Conservation (phyloP, 495 filamentous ascomycete species). For the Penicillium argentinense region DNA sequence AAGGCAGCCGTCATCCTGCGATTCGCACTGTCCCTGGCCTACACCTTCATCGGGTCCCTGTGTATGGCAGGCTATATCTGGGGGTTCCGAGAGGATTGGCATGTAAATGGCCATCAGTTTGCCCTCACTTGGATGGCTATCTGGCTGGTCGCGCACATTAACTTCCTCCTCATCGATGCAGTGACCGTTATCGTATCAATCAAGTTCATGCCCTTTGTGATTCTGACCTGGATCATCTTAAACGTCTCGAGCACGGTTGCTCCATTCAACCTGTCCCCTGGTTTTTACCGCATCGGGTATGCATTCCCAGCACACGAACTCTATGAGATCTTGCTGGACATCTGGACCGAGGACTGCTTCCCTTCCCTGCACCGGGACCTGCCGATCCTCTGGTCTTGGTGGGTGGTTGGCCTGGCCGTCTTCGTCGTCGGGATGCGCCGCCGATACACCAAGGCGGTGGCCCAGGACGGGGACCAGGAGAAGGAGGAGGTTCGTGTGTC, state of each 20-base stretch:
- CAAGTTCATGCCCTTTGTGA: background rate
- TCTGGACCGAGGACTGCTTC: slow-evolving; percentile 45
- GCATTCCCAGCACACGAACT: slow-evolving; percentile 44
- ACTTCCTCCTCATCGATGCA: background rate
- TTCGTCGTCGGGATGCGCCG: too few relatives aligned
- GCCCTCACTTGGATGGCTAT: background rate
- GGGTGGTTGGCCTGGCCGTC: background rate
- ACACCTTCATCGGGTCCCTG: background rate
- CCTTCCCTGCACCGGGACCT: background rate
- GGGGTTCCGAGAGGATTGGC: background rate
- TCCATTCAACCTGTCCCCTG: slow-evolving; percentile 41
- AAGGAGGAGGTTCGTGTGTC: too few relatives aligned
- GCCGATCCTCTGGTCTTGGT: background rate
- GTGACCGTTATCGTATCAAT: background rate
- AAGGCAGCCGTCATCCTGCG: background rate
- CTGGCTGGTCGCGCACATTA: background rate
- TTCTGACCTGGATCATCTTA: background rate
- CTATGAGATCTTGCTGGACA: slow-evolving; percentile 42
- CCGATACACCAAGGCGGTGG: too few relatives aligned
- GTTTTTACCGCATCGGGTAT: slow-evolving; percentile 47
- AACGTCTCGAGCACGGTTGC: slow-evolving; percentile 32
- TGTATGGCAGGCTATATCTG: background rate
- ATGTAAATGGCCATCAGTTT: background rate
- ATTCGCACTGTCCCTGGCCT: background rate
- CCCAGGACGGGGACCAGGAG: too few relatives aligned